Evolutionary conservation across 2,329 filamentous ascomycete genomes (phyloP), one percentile per base, ranked within the genome.

Genomic region (Ascochyta viciae-villosae): DNA sequence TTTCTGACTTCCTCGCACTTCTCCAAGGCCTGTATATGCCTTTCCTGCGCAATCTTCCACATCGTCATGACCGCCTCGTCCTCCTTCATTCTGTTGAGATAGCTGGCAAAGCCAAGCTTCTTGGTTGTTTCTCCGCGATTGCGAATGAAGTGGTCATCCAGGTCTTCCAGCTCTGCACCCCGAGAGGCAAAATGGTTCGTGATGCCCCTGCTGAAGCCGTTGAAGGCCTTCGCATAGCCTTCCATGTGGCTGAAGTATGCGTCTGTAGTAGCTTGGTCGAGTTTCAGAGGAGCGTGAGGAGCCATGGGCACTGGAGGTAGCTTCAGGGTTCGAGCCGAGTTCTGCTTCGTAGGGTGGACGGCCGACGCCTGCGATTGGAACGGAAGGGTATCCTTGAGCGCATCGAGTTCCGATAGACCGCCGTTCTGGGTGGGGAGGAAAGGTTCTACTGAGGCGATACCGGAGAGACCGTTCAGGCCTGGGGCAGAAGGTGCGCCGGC

Each of bases 1-100:
- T 69, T 68, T 8, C 70, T 60, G n/a, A 71, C 62, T 43, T 71
- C 68, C 50, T 70, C 66, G 49, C 72, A 75, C 57, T 67, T 63
- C 47, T 65, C 60, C 53, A 91, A 76, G 9, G 82, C 82, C 53
- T 79, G 73, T 54, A 84, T 81, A 67, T 92, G 89, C 57, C 81
- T 81, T 39, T 85, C 82, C 57, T 83, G 85, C 7, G 85, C 85
- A 8, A 81, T 72, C 27, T 76, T 76, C 87, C 89, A 91, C 52
- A 83, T 81, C 65, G 80, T 80, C 52, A 87, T 79, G 5, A 90
- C 84, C 43, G 80, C 78, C 60, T 86, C 82, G 67, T 92, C 89
- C 72, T 90, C 85, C 61, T 84, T 82, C 51, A 89, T 75, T 70
- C 84, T 85, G 34, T 76, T 77, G 54, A 85, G 72, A 69, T 92